Percentiles rank a stretch among this genome's conserved stretches.
These are phyloP conservation scores for Dalechampia spathulata DNA, from an alignment of 441 rosid species.

Conservation along the genomic window DNA sequence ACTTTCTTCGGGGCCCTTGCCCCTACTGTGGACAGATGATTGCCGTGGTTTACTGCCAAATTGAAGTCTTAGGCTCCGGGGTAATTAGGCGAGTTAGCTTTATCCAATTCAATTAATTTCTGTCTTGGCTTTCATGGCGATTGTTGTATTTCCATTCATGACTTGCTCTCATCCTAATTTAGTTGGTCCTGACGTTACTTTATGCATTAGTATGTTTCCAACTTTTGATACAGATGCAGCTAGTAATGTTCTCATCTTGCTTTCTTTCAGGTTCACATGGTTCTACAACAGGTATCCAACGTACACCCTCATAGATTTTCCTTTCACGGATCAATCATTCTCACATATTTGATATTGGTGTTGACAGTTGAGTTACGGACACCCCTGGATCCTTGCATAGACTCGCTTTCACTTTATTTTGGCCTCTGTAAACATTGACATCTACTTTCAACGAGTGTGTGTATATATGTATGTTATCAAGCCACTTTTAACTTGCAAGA, in stretches of 20 bases:
- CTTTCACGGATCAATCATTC: too few species aligned
- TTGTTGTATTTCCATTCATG: conserved; percentile 72
- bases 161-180: conserved; percentile 53
- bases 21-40: conserved; percentile 71
- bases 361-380: too few species aligned
- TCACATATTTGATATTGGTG: too few species aligned
- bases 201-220: conserved; percentile 34
- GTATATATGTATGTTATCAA: too few species aligned
- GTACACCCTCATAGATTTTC: too few species aligned
- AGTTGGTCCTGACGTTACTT: conserved; percentile 58
- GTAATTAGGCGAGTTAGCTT: not conserved
- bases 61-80: conserved; percentile 63
- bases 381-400: too few species aligned
- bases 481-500: too few species aligned
- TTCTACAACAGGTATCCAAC: too few species aligned
- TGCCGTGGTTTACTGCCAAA: conserved; percentile 70
- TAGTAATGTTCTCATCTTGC: not conserved
- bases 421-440: too few species aligned
- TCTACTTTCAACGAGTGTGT: too few species aligned
- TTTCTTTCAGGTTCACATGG: too few species aligned
- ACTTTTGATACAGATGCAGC: not conserved
- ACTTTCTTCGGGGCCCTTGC: conserved; percentile 66
- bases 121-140: conserved; percentile 58
- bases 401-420: too few species aligned
- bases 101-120: conserved; percentile 4